Percentiles rank a stretch among this genome's conserved stretches.
Evolutionary conservation across 108 stramenopile species (phyloP).

Genomic region (Nannochloropsis salina): DNA sequence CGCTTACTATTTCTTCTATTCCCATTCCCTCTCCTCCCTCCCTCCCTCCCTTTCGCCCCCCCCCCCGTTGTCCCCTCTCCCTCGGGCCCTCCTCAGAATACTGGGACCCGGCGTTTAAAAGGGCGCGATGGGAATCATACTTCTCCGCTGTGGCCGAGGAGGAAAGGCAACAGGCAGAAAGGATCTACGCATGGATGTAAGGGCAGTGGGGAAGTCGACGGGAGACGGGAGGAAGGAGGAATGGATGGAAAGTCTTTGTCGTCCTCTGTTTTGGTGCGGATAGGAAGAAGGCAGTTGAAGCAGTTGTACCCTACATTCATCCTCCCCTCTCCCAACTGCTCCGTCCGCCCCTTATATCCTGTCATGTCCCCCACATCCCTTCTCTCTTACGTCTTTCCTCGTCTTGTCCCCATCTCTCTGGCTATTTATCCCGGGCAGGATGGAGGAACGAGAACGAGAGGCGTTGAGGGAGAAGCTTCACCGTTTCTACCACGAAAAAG

Average conservation of each 20-base stretch:
- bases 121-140: not conserved
- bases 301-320: not conserved
- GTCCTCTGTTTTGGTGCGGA: too few relatives aligned
- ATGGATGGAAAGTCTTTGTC: not conserved
- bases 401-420: too few relatives aligned
- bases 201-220: not conserved
- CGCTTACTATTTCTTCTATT: too few relatives aligned
- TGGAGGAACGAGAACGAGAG: not conserved
- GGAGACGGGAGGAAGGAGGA: not conserved
- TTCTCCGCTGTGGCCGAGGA: not conserved
- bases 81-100: not conserved
- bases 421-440: not conserved
- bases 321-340: not conserved
- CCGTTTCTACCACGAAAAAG: not conserved
- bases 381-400: not conserved
- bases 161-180: constrained; percentile 4
- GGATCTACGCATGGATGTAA: constrained; percentile 17
- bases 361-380: not conserved
- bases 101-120: not conserved
- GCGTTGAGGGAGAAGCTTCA: not conserved
- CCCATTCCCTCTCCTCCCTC: not conserved
- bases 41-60: not conserved
- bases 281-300: too few relatives aligned
- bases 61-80: not conserved
- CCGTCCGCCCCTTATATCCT: not conserved